Evolutionary conservation across 805 yeast genomes (phyloP).

Genomic region (Saccharomycopsis malanga): DNA sequence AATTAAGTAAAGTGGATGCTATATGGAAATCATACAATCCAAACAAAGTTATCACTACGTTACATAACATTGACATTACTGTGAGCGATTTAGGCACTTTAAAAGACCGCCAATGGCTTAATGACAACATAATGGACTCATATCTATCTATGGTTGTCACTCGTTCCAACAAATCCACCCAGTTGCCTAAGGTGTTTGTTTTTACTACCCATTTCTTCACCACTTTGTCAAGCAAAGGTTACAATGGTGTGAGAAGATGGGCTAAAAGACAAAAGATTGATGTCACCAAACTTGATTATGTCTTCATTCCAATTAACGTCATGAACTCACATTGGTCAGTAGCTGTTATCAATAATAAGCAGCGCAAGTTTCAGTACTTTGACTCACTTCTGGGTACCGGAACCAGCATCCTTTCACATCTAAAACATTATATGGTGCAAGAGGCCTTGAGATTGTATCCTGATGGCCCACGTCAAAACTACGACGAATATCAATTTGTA

Average conservation of each 20-base stretch:
- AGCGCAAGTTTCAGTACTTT: constrained; percentile 54
- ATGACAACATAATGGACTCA: constrained; percentile 84
- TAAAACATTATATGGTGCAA: constrained; percentile 55
- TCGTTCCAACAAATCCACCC: constrained; percentile 30
- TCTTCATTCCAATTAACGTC: constrained; percentile 82
- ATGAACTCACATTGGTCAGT: constrained; percentile 88
- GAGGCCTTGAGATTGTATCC: constrained; percentile 54
- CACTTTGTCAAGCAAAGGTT: constrained; percentile 64
- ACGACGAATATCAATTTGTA: constrained; percentile 28
- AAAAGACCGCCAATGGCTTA: constrained; percentile 71
- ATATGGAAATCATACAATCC: constrained; percentile 8
- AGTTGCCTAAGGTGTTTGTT: constrained; percentile 43
- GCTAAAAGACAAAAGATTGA: constrained; percentile 66
- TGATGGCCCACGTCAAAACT: constrained; percentile 12
- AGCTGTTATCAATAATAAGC: constrained; percentile 62
- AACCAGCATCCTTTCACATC: constrained; percentile 34
- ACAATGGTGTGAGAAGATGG: constrained; percentile 78
- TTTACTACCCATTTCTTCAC: constrained; percentile 89
- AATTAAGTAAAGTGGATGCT: constrained; percentile 7
- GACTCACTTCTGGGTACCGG: constrained; percentile 57
- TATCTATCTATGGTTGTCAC: constrained; percentile 53
- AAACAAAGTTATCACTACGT: constrained; percentile 25
- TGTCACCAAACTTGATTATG: constrained; percentile 53
- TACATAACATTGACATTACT: constrained; percentile 48
- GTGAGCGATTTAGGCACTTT: constrained; percentile 67